Evolutionary conservation across 805 yeast species (phyloP).

Genomic region (Maudiozyma serrabonitensis): DNA sequence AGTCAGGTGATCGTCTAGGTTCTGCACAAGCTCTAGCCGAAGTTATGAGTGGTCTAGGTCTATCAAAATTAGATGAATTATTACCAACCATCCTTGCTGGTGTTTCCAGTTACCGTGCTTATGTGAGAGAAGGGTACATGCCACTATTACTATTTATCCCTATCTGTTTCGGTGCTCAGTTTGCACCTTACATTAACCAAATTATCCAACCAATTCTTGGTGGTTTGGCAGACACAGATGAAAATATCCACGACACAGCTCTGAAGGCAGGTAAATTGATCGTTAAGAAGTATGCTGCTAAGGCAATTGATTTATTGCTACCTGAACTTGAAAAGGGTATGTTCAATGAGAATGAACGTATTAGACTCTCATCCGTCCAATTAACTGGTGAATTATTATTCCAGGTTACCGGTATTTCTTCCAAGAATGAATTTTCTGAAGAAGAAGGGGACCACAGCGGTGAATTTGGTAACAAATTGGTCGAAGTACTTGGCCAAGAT

Average conservation of each 20-base stretch:
- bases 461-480: constrained; percentile 52
- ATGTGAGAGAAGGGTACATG: constrained; percentile 85
- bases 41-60: constrained; percentile 85
- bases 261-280: constrained; percentile 87
- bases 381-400: constrained; percentile 89
- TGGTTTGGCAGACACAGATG: constrained; percentile 86
- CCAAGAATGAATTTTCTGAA: constrained; percentile 56
- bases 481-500: constrained; percentile 74
- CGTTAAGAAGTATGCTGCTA: constrained; percentile 82
- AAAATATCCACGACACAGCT: constrained; percentile 78
- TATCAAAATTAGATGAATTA: constrained; percentile 77
- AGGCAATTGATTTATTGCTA: constrained; percentile 83
- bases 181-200: constrained; percentile 76
- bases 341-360: constrained; percentile 71
- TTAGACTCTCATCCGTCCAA: constrained; percentile 87
- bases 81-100: constrained; percentile 69
- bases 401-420: constrained; percentile 86
- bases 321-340: constrained; percentile 92
- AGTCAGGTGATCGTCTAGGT: constrained; percentile 88
- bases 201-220: constrained; percentile 86
- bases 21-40: constrained; percentile 96
- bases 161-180: constrained; percentile 85
- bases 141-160: constrained; percentile 85
- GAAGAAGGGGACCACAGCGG: constrained; percentile 34
- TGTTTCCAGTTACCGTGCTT: constrained; percentile 55